Evolutionary conservation across 371 early-diverging fungal species (phyloP), one percentile per base, ranked within the genome.

Genomic region (Nematocida parisii): DNA sequence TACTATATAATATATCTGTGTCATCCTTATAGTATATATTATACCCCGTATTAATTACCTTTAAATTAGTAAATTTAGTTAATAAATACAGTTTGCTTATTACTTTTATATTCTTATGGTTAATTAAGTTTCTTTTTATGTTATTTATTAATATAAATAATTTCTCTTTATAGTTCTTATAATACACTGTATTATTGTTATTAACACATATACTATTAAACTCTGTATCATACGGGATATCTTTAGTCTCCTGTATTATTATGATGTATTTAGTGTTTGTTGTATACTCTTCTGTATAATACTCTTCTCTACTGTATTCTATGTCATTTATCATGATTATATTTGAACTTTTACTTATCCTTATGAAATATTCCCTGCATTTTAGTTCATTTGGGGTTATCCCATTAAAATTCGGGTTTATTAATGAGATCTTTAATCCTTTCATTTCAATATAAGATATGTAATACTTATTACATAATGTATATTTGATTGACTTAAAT

Each of bases 301-400:
- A 77, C 11, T 39, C 61, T 56, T 77, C 80, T 66, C 80, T 56
- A 27, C 80, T 57, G 40, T 77, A 42, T 40, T 64, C 64, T 15
- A 64, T 64, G 1, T 64, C 64, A 15, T 20, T 64, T 42, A 64
- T 40, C 13, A 64, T 13, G 4, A 64, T 33, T 7, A 64, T 20
- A 27, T 42, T 27, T 22, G 22, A 33, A 40, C 40, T 42, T 40
- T 64, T 64, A 40, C 39, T 9, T 20, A 64, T 20, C 22, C 22
- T 39, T 64, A 64, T 64, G 40, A 64, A 64, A 40, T 42, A 64
- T 47, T 77, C 80, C 52, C 70, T 4, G 52, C 67, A 77, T 50
- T 67, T 22, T 3, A 56, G 24, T 45, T 77, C 80, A 22, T 81
- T 75, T 54, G 67, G 61, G 1, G 57, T 15, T 11, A 45, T 40